Conservation (phyloP, 352 stramenopile genomes). For the Aphanomyces stellatus region DNA sequence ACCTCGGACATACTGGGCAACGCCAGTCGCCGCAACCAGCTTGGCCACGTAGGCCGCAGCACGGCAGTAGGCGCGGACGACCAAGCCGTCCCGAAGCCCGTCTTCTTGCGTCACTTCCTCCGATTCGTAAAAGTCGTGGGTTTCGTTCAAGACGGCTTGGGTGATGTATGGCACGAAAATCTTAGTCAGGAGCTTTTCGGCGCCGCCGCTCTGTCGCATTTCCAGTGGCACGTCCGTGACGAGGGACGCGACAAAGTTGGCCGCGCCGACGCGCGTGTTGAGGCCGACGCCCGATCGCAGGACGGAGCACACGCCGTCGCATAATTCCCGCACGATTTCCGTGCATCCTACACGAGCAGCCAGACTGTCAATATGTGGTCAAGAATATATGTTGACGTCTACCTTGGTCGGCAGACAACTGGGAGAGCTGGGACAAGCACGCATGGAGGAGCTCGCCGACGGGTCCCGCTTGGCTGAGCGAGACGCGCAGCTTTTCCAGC, state of each 20-base stretch:
- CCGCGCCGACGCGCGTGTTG: constrained; percentile 68
- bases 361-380: not conserved
- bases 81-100: constrained; percentile 44
- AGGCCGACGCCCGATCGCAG: constrained; percentile 71
- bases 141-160: constrained; percentile 42
- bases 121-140: constrained; percentile 60
- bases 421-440: constrained; percentile 44
- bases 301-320: constrained; percentile 38
- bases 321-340: constrained; percentile 42
- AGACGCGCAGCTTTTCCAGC: constrained; percentile 65
- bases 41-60: constrained; percentile 64
- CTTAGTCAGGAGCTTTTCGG: constrained; percentile 40
- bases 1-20: constrained; percentile 40
- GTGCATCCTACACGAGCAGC: constrained; percentile 25
- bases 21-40: constrained; percentile 36
- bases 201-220: constrained; percentile 52
- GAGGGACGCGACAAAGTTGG: constrained; percentile 67
- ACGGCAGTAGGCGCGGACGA: constrained; percentile 63
- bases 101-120: constrained; percentile 24
- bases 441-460: constrained; percentile 64
- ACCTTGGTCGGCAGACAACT: constrained; percentile 31
- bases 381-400: too few species aligned
- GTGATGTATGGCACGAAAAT: constrained; percentile 55
- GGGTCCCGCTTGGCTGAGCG: constrained; percentile 59
- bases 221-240: constrained; percentile 59